Base-by-base conservation (phyloP, 108 stramenopile species). In the Cyclotella atomus region DNA sequence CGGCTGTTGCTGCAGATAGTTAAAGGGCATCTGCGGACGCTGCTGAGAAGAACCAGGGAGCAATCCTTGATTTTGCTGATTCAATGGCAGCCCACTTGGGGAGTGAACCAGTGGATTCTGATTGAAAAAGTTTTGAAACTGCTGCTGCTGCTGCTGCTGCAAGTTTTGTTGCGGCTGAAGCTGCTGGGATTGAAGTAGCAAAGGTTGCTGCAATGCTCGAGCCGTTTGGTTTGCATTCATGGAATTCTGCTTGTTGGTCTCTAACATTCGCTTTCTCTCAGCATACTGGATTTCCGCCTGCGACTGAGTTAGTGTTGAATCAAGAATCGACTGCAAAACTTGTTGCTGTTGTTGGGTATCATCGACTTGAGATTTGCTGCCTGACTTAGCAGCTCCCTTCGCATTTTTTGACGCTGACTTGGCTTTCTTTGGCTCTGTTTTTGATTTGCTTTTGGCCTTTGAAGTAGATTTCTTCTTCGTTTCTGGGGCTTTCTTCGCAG, bases 141-240 rank as follows among this genome's bases (percentile, higher is more conserved):
- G 69, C 30, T 71, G 75, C 34, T 47, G 41, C 34, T 67, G 74
- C 55, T 75, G 67, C 60, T 29, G 32, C 36, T 1, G 66, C 12
- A 38, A 56, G 3, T 70, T 56, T 24, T 44, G 57, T 60, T 70
- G 68, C 5, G 59, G 29, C 70, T 33, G 67, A 20, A 52, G 70
- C 32, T 34, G 59, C 30, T 49, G 36, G 7, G 29, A 43, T 35
- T 65, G 64, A 33, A 35, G 27, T 3, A 65, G 21, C 27, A 46
- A 6, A 14, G 43, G 60, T 35, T 74, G 64, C 43, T 55, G 43
- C 6, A 43, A 33, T 2, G 33, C 7, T 9, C 14, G 6, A 29
- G 8, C 17, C 0, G 43, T 3, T 46, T 25, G 36, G 23, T 25
- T 15, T 60, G 30, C 28, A 27, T 63, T 57, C 49, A 59, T 23